Percentiles rank a stretch among this genome's conserved stretches.
phyloP scores from a whole-genome alignment of 371 early-diverging fungal genomes.

The Zopfochytrium polystomum region DNA sequence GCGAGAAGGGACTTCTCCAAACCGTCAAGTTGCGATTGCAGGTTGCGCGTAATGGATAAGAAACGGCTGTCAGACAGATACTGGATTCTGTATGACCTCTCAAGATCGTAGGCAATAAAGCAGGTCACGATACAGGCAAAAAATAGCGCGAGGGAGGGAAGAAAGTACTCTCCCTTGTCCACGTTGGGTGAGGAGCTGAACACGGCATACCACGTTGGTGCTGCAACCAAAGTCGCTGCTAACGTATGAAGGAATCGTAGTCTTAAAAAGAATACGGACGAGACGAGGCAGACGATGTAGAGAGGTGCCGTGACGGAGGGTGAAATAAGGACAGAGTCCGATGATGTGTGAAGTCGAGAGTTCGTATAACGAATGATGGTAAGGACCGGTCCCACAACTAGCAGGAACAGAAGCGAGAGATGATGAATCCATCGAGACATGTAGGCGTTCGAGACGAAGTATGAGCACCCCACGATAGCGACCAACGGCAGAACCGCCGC shows the following conservation, averaged over 20 bases:
- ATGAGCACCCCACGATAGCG: constrained; percentile 6
- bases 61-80: constrained; percentile 43
- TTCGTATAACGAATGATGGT: constrained; percentile 27
- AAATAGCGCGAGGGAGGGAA: constrained; percentile 30
- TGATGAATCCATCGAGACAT: constrained; percentile 31
- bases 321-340: constrained; percentile 3
- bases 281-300: constrained; percentile 41
- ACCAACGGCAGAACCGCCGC: constrained; percentile 32
- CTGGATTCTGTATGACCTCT: constrained; percentile 40
- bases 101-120: constrained; percentile 41
- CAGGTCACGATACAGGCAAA: constrained; percentile 36
- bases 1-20: constrained; percentile 27
- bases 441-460: neutral
- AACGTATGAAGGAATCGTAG: constrained; percentile 41
- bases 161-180: constrained; percentile 14
- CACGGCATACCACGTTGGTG: constrained; percentile 37
- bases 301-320: constrained; percentile 36
- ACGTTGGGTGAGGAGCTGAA: constrained; percentile 9
- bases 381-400: constrained; percentile 31
- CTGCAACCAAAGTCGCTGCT: constrained; percentile 28
- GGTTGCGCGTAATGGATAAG: constrained; percentile 37
- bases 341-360: constrained; percentile 13
- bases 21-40: constrained; percentile 41
- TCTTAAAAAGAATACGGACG: constrained; percentile 39
- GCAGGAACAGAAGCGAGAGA: constrained; percentile 23